phyloP scores from a whole-genome alignment of 768 basidiomycete species.

The Sistotremastrum niveocremeum region DNA sequence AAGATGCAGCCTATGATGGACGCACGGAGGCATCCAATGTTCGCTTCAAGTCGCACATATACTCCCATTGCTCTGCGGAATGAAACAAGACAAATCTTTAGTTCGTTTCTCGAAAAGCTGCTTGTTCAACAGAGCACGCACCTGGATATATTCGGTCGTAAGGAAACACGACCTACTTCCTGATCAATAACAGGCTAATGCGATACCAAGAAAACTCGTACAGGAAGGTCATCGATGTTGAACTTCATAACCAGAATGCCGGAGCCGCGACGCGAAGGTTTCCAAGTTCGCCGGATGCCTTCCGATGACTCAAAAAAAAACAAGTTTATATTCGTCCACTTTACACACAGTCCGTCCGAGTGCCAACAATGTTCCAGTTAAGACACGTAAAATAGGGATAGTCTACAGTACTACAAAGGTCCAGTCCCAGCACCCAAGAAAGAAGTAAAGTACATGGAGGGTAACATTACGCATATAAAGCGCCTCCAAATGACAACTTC shows the following conservation, averaged over 20 bases:
- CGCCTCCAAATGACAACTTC: no score
- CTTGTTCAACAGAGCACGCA: constrained; percentile 19
- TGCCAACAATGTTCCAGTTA: no score
- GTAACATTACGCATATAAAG: no score
- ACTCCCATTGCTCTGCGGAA: constrained; percentile 85
- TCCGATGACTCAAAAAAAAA: no score
- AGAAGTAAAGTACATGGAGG: no score
- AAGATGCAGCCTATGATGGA: neutral
- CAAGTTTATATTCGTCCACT: no score
- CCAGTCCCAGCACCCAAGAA: no score
- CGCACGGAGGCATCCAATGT: constrained; percentile 86
- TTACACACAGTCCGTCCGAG: no score
- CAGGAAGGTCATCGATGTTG: constrained; percentile 68
- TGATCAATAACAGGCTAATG: constrained; percentile 1
- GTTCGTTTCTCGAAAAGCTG: neutral
- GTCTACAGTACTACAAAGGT: no score
- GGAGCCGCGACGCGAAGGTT: no score
- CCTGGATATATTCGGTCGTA: constrained; percentile 95
- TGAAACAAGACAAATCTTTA: constrained; percentile 4
- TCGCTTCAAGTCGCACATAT: constrained; percentile 97
- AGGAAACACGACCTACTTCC: constrained; percentile 67
- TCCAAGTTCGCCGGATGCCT: no score
- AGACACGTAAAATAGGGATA: no score
- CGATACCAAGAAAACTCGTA: constrained; percentile 21
- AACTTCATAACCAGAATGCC: constrained; percentile 48